Conservation (phyloP, 2,329 filamentous ascomycete species). For the Cercospora zeina region DNA sequence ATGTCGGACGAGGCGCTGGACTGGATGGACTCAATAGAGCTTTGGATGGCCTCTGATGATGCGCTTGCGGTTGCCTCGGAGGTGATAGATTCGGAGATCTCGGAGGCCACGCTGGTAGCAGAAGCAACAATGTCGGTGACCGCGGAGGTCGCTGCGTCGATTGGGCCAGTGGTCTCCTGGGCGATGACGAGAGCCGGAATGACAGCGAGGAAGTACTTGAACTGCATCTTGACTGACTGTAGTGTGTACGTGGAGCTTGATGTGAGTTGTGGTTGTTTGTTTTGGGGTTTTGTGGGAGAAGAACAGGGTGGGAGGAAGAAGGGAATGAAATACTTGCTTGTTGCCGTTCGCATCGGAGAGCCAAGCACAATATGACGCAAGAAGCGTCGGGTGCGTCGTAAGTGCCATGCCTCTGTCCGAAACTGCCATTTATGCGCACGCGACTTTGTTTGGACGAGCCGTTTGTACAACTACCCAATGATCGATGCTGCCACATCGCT, state of each 20-base stretch:
- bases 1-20: not conserved
- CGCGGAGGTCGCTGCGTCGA: conserved; percentile 2
- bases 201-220: conserved; percentile 15
- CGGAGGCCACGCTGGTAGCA: conserved; percentile 5
- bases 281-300: conserved; percentile 2
- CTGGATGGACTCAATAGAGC: conserved; percentile 8
- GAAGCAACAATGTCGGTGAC: not conserved
- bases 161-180: not conserved
- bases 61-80: not conserved
- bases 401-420: conserved; percentile 6
- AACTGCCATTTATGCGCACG: conserved; percentile 6
- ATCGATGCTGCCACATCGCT: not conserved
- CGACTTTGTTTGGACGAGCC: not conserved
- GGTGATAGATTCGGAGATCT: not conserved
- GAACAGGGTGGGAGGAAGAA: not conserved
- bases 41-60: not conserved
- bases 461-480: not conserved
- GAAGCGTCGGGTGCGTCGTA: conserved; percentile 5
- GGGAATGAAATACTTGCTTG: conserved; percentile 4
- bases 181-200: conserved; percentile 1
- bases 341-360: conserved; percentile 1
- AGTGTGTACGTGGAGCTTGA: not conserved
- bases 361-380: conserved; percentile 9
- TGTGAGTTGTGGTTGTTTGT: not conserved
- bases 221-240: conserved; percentile 9